Evolutionary conservation across 2,329 filamentous ascomycete genomes (phyloP).

Genomic region (Claviceps sp.): DNA sequence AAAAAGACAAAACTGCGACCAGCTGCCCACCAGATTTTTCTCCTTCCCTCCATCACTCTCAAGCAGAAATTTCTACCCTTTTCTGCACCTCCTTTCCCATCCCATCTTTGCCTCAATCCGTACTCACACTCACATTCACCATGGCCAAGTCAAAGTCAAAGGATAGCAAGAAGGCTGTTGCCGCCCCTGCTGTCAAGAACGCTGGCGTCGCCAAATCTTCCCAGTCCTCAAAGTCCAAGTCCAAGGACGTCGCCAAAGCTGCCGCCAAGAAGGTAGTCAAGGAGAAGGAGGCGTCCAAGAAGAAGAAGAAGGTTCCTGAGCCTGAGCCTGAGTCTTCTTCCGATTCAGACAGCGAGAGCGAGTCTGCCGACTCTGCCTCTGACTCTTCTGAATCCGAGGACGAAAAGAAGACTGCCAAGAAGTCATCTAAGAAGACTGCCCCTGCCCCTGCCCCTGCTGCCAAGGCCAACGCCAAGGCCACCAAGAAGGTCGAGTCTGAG

Average conservation of each 20-base stretch:
- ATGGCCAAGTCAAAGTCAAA: conserved; percentile 57
- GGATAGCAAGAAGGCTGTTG: conserved; percentile 38
- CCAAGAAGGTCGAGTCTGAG: conserved; percentile 15
- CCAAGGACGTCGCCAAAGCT: conserved; percentile 53
- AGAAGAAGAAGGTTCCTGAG: conserved; percentile 32
- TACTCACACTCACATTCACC: conserved; percentile 6
- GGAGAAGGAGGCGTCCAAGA: conserved; percentile 33
- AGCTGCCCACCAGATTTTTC: conserved; percentile 2
- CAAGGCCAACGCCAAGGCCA: conserved; percentile 11
- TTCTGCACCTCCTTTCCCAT: not conserved
- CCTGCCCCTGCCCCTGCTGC: not conserved
- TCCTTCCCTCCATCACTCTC: not conserved
- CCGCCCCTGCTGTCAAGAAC: conserved; percentile 46
- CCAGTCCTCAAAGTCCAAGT: conserved; percentile 51
- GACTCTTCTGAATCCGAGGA: conserved; percentile 22
- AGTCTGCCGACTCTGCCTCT: conserved; percentile 13
- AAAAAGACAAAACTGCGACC: conserved; percentile 6
- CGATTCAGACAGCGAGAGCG: conserved; percentile 22
- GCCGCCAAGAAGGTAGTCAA: conserved; percentile 34
- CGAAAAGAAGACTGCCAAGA: conserved; percentile 18
- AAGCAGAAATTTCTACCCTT: not conserved
- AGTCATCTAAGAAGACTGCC: conserved; percentile 11
- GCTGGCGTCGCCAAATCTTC: conserved; percentile 54
- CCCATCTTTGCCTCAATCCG: not conserved
- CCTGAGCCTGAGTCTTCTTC: conserved; percentile 28